Evolutionary conservation across 257 asterid genomes (phyloP), one percentile per base, ranked within the genome.

Genomic region (Solanum habrochaites): DNA sequence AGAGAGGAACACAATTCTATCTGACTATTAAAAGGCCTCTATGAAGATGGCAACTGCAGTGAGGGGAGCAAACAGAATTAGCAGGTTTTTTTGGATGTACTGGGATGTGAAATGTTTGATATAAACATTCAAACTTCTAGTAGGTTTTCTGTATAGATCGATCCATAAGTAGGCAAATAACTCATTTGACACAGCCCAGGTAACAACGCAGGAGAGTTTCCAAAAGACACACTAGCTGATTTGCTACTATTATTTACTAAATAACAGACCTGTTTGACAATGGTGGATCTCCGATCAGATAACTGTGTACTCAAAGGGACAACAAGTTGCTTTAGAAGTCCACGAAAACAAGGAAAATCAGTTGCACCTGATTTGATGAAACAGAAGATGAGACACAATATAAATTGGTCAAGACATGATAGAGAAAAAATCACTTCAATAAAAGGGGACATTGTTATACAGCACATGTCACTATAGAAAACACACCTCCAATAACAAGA

Each of bases 221-320:
- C 69, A 31, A 49, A 81, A 81, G 45, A 56, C 85, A 47, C 43
- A 49, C 85, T 49, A 81, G 47, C 70, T 31, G 21, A 49, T 43
- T 81, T 81, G 85, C 45, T 49, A 81, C 42, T 18, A 18, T 81
- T 29, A 31, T 81, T 18, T 25, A 81, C 31, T 81, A 49, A 18
- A 35, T 6, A 49, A 31, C 85, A 86, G 43, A 96, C 99, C 99
- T 97, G 99, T 93, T 97, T 96, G 91, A 97, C 99, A 86, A 97
- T 95, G 93, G 95, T 97, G 89, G 99, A 97, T 87, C 99, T 94
- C 82, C 99, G 93, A 91, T 97, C 99, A 87, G 99, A 95, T 87
- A 97, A 91, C 85, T 97, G 99, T 70, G 95, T 91, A 92, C 97
- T 95, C 89, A 97, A 93, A 82, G 99, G 99, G 89, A 91, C 92